These are phyloP conservation scores for Uronychia setigera DNA, from an alignment of 73 alveolate genomes.

Conservation along the genomic window DNA sequence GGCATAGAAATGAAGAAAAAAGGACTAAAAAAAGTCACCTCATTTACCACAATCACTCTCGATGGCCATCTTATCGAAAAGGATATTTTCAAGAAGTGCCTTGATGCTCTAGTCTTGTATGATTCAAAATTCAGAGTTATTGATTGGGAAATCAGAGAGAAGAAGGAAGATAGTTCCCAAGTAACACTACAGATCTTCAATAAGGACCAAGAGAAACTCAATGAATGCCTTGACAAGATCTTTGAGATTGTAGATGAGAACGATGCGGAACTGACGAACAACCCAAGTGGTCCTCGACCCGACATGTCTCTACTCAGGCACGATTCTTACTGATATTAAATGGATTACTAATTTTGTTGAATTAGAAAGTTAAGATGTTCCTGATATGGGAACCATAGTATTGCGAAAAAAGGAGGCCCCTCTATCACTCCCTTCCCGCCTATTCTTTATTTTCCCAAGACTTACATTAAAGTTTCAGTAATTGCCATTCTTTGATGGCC, in stretches of 20 bases:
- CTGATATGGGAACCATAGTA: too few species aligned
- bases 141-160: slow-evolving; percentile 44
- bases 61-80: slow-evolving; percentile 56
- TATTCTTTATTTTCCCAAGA: too few species aligned
- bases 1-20: slow-evolving; percentile 19
- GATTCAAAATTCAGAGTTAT: slow-evolving; percentile 46
- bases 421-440: too few species aligned
- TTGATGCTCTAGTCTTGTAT: slow-evolving; percentile 30
- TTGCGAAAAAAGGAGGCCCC: too few species aligned
- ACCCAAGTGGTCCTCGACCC: too few species aligned
- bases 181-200: slow-evolving; percentile 45
- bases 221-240: slow-evolving; percentile 25
- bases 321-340: too few species aligned
- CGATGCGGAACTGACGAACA: neutral
- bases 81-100: slow-evolving; percentile 26
- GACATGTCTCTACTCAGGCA: too few species aligned
- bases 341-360: too few species aligned
- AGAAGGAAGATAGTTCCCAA: slow-evolving; percentile 8
- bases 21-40: slow-evolving; percentile 34
- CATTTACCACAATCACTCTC: slow-evolving; percentile 42
- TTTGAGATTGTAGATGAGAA: slow-evolving; percentile 8
- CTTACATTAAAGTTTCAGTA: too few species aligned
- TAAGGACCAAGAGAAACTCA: slow-evolving; percentile 8
- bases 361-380: too few species aligned
- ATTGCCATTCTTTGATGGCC: too few species aligned